Evolutionary conservation across 1,284 basidiomycete species (phyloP).

Genomic region (Apiotrichum siamense): DNA sequence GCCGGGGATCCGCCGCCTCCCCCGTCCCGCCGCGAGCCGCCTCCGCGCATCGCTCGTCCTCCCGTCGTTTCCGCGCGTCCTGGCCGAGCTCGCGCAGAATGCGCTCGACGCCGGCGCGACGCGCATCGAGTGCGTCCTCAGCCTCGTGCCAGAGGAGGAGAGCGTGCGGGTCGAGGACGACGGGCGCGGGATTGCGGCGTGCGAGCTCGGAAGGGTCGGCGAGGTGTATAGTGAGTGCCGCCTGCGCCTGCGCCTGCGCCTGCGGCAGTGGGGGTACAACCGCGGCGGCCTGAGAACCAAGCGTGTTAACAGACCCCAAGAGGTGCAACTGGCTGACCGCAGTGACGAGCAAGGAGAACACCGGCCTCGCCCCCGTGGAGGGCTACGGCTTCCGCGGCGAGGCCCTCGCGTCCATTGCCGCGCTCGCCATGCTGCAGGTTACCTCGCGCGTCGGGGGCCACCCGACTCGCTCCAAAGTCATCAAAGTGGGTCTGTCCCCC

Average conservation of each 20-base stretch:
- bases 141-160: conserved; percentile 55
- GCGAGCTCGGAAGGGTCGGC: too few species aligned
- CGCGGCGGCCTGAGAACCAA: too few species aligned
- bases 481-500: conserved; percentile 55
- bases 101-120: conserved; percentile 52
- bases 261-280: too few species aligned
- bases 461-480: conserved; percentile 64
- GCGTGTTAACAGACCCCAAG: too few species aligned
- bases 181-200: conserved; percentile 63
- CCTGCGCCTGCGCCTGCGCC: too few species aligned
- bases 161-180: conserved; percentile 74
- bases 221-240: conserved; percentile 53
- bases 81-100: conserved; percentile 80
- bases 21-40: conserved; percentile 7
- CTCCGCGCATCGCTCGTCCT: conserved; percentile 75
- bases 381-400: conserved; percentile 85
- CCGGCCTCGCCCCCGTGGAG: conserved; percentile 22
- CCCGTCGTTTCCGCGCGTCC: conserved; percentile 67
- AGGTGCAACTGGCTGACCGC: too few species aligned
- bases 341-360: conserved; percentile 19
- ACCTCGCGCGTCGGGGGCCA: conserved; percentile 60
- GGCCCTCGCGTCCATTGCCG: conserved; percentile 76
- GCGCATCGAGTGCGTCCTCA: conserved; percentile 41
- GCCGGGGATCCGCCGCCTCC: conserved; percentile 4
- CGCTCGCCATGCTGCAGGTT: conserved; percentile 57